Percentiles rank a stretch among this genome's conserved stretches.
Conservation (phyloP, 805 yeast genomes). For the Starmerella lactis-condensi region DNA sequence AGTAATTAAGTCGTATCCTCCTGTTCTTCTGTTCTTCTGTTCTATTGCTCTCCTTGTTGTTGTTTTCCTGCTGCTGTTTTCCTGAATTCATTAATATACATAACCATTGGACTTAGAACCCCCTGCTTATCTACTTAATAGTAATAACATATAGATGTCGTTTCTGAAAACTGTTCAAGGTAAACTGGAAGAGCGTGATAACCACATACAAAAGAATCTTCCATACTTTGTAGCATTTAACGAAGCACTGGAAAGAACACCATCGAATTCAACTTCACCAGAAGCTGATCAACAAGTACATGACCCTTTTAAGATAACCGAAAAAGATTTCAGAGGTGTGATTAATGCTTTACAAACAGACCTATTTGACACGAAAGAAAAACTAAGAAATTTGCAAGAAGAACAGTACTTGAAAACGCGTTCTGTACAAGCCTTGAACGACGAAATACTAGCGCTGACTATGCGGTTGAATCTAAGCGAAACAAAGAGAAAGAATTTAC, state of each 20-base stretch:
- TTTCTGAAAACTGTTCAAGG: too few relatives aligned
- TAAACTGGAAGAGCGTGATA: conserved; percentile 8
- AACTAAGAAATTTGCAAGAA: conserved; percentile 13
- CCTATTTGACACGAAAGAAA: conserved; percentile 15
- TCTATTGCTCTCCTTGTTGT: too few relatives aligned
- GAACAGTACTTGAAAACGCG: conserved; percentile 29
- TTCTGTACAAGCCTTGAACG: conserved; percentile 42
- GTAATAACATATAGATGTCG: too few relatives aligned
- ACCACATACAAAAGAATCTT: conserved; percentile 4
- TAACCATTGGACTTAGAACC: too few relatives aligned
- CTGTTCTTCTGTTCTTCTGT: too few relatives aligned
- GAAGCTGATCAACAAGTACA: neutral
- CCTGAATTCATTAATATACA: too few relatives aligned
- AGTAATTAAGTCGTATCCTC: too few relatives aligned
- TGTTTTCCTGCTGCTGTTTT: too few relatives aligned
- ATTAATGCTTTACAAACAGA: conserved; percentile 17
- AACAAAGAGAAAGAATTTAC: conserved; percentile 14
- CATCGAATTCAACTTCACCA: neutral
- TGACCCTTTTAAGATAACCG: conserved; percentile 15
- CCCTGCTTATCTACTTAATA: too few relatives aligned
- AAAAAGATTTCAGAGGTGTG: conserved; percentile 18
- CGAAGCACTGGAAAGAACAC: conserved; percentile 15
- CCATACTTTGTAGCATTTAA: conserved; percentile 14
- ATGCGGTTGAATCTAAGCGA: conserved; percentile 38
- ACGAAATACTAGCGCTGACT: conserved; percentile 43